phyloP scores from a whole-genome alignment of 2,329 filamentous ascomycete genomes.

The Tolypocladium ovalisporum region DNA sequence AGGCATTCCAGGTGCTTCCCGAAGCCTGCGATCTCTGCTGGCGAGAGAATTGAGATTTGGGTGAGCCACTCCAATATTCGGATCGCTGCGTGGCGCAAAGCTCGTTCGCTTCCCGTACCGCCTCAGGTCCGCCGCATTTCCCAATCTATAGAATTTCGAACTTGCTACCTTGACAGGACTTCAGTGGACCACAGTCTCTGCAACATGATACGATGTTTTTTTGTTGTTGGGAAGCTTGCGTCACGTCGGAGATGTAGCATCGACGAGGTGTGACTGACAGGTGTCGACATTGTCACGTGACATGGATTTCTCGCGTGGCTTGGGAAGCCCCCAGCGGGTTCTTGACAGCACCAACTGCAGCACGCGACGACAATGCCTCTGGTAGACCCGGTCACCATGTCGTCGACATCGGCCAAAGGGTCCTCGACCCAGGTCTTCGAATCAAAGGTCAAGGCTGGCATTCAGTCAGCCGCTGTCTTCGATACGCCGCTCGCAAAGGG shows the following conservation, averaged over 20 bases:
- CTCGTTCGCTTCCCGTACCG: too few species aligned
- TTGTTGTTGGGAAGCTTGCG: too few species aligned
- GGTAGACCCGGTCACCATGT: constrained; percentile 27
- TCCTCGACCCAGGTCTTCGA: constrained; percentile 17
- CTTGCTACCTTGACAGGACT: too few species aligned
- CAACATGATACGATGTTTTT: too few species aligned
- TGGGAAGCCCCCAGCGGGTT: background rate
- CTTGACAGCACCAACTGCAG: background rate
- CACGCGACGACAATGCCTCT: constrained; percentile 11
- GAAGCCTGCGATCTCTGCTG: too few species aligned
- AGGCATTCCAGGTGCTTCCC: background rate
- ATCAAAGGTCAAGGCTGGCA: constrained; percentile 13
- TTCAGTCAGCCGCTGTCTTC: constrained; percentile 26
- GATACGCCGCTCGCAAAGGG: constrained; percentile 28
- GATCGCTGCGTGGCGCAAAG: too few species aligned
- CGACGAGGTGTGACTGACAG: background rate
- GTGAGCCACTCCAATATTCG: too few species aligned
- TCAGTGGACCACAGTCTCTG: too few species aligned
- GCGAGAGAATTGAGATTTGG: too few species aligned
- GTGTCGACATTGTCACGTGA: background rate
- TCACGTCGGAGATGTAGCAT: too few species aligned
- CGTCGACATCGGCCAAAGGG: constrained; percentile 20
- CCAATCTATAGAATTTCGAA: too few species aligned
- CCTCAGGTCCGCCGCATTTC: too few species aligned
- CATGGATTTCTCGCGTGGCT: background rate